Evolutionary conservation across 352 stramenopile genomes (phyloP).

Genomic region (Phytophthora syringae): DNA sequence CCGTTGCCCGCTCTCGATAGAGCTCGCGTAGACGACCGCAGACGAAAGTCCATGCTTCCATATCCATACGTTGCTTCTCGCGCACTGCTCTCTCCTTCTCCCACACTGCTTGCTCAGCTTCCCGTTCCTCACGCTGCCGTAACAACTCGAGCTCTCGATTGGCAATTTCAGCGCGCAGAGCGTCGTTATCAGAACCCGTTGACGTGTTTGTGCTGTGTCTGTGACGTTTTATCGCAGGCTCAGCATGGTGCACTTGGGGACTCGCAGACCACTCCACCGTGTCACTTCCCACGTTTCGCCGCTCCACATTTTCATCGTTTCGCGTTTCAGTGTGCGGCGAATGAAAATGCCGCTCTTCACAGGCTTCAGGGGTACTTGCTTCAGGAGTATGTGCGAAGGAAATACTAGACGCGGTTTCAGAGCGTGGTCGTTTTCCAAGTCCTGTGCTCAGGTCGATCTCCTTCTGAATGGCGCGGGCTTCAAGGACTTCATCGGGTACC

Average conservation of each 20-base stretch:
- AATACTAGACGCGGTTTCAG: slow-evolving; percentile 16
- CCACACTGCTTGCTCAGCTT: slow-evolving; percentile 37
- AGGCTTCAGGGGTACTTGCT: background rate
- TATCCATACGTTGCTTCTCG: slow-evolving; percentile 44
- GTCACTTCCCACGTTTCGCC: slow-evolving; percentile 17
- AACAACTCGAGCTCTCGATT: slow-evolving; percentile 41
- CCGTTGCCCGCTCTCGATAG: slow-evolving; percentile 34
- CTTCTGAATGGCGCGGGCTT: slow-evolving; percentile 39
- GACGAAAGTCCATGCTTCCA: slow-evolving; percentile 43
- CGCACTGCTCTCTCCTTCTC: slow-evolving; percentile 36
- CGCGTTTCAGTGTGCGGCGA: slow-evolving; percentile 10
- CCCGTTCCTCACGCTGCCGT: slow-evolving; percentile 33
- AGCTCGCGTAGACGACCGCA: slow-evolving; percentile 43
- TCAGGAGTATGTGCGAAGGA: slow-evolving; percentile 15
- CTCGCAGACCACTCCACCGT: slow-evolving; percentile 2
- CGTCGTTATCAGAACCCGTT: slow-evolving; percentile 9
- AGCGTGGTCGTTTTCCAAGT: slow-evolving; percentile 17
- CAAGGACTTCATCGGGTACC: slow-evolving; percentile 24
- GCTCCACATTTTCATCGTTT: slow-evolving; percentile 21
- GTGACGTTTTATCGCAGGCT: slow-evolving; percentile 17
- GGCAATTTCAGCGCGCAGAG: slow-evolving; percentile 32
- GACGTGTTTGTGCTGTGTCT: slow-evolving; percentile 2
- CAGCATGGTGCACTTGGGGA: slow-evolving; percentile 10
- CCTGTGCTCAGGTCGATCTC: slow-evolving; percentile 24
- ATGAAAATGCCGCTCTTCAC: slow-evolving; percentile 9